Evolutionary conservation across 2,329 filamentous ascomycete genomes (phyloP), one percentile per base, ranked within the genome.

Genomic region (Colletotrichum higginsianum): DNA sequence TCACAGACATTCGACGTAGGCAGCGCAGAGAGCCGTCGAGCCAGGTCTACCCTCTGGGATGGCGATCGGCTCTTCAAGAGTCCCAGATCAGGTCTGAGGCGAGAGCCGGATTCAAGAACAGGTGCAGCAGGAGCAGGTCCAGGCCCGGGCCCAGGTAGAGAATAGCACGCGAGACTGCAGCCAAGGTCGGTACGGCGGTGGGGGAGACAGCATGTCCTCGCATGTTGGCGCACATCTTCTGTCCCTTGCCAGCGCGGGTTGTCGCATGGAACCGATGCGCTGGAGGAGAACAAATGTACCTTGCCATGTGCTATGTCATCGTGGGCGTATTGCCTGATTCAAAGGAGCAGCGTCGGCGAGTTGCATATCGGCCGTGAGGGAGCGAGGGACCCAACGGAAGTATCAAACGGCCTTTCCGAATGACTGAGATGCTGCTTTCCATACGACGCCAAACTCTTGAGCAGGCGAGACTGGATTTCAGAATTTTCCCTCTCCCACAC

Each of bases 301-400:
- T 64, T 60, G 44, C 69, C 58, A 53, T 60, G 69, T 60, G 69
- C 58, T 60, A 60, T 69, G 40, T 56, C 53, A 64, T 69, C 47
- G 26, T 50, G 65, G 47, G 12, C 30, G 35, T 46, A 38, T 66
- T 57, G 50, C 35, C 42, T 52, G 40, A 61, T 66, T 71, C 70
- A 66, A 66, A 71, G 61, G 35, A 64, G 40, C 46, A 44, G 58
- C 21, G 60, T 56, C 49, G 47, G 56, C 44, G 49, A 40, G 60
- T 44, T 71, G 61, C 56, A 66, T 64, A 15, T 42, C 35, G 35
- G 35, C 35, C 9, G 35, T 38, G 35, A 38, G 8, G 35, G 35
- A 38, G 35, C 35, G 35, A 38, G 35, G 35, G 35, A 38, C 35
- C 35, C 35, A 38, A 38, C 35, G 35, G 35, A 38, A 38, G 35